A percentile compares a stretch with the other conserved stretches of the same genome.
Evolutionary conservation across 768 basidiomycete species (phyloP).

Genomic region (Kwoniella mangroviensis): DNA sequence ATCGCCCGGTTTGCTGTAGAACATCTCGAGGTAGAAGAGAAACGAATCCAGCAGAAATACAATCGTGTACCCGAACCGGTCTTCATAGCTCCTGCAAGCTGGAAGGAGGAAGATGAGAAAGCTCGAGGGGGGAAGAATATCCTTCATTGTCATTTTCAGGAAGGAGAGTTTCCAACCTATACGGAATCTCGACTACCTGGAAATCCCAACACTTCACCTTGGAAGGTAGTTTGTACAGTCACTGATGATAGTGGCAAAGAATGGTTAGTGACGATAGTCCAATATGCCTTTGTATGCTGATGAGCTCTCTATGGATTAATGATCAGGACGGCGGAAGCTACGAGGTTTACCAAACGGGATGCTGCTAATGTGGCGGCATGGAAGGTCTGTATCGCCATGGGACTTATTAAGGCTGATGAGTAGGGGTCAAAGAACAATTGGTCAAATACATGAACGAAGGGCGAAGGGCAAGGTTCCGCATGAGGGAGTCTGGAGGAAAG

Average conservation of each 20-base stretch:
- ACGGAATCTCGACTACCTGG: neutral
- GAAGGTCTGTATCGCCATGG: conserved; percentile 17
- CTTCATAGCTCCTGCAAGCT: conserved; percentile 2
- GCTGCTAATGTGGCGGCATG: conserved; percentile 22
- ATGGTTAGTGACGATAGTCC: neutral
- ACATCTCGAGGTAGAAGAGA: conserved; percentile 22
- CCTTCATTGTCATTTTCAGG: conserved; percentile 6
- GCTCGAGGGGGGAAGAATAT: conserved; percentile 17
- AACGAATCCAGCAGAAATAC: conserved; percentile 6
- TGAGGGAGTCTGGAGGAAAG: neutral
- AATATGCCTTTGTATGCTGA: neutral
- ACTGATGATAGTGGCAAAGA: neutral
- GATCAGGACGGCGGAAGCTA: conserved; percentile 13
- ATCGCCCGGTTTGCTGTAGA: conserved; percentile 28
- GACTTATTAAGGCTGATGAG: conserved; percentile 11
- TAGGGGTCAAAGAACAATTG: neutral
- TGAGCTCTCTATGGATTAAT: neutral
- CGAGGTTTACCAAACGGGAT: conserved; percentile 9
- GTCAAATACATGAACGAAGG: no score
- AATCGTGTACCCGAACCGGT: no score
- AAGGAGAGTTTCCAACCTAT: neutral
- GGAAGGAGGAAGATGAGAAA: conserved; percentile 28
- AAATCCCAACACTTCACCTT: neutral
- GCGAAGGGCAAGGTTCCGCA: no score
- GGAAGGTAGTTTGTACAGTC: conserved; percentile 2